A percentile compares a stretch with the other conserved stretches of the same genome.
These are phyloP conservation scores for Posidonia australis DNA, from an alignment of 106 monocot species.

Conservation along the genomic window DNA sequence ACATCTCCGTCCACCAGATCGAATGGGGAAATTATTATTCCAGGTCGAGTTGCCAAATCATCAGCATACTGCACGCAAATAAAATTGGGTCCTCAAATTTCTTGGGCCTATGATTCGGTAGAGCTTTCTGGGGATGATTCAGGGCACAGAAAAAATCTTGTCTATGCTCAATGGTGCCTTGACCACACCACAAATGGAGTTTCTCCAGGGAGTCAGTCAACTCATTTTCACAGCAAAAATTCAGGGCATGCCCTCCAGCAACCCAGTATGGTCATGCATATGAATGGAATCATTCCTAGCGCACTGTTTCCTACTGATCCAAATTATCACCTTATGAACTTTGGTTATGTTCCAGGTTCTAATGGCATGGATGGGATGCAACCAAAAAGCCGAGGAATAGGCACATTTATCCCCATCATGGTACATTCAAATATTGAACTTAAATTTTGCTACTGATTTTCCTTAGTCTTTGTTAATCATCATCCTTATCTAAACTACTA, in stretches of 20 bases:
- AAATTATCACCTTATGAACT: conserved; percentile 10
- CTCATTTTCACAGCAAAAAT: neutral
- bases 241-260: neutral
- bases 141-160: conserved; percentile 28
- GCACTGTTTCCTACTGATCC: conserved; percentile 25
- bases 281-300: conserved; percentile 28
- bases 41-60: neutral
- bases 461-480: neutral
- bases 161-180: conserved; percentile 18
- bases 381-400: conserved; percentile 57
- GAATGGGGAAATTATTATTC: neutral
- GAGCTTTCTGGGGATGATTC: conserved; percentile 42
- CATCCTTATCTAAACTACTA: neutral
- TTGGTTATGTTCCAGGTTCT: conserved; percentile 12
- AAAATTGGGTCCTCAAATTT: neutral
- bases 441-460: neutral
- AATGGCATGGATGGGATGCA: conserved; percentile 30
- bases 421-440: conserved; percentile 19
- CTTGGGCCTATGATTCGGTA: conserved; percentile 1
- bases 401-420: conserved; percentile 64
- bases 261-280: conserved; percentile 9
- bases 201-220: neutral
- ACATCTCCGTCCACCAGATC: neutral
- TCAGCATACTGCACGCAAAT: neutral
- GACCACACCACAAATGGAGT: neutral